These are phyloP conservation scores for Incumbomyces delicatus DNA, from an alignment of 2,329 filamentous ascomycete genomes.

Conservation along the genomic window DNA sequence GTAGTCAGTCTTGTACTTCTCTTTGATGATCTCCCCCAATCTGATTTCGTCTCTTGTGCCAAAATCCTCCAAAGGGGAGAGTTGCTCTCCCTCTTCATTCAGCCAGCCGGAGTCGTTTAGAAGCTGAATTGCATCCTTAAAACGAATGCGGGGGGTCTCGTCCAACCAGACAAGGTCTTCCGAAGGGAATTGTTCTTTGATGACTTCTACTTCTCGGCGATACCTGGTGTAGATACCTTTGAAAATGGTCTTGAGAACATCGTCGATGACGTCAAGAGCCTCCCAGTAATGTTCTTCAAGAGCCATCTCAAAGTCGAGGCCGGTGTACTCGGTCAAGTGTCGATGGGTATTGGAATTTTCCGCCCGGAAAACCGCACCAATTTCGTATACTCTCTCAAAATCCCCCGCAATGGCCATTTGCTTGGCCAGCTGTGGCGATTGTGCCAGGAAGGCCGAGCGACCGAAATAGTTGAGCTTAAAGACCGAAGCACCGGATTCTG, in stretches of 20 bases:
- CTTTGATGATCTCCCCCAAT: conserved; percentile 71
- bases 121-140: conserved; percentile 69
- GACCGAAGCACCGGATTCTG: conserved; percentile 82
- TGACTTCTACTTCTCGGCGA: conserved; percentile 62
- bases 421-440: conserved; percentile 85
- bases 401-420: conserved; percentile 88
- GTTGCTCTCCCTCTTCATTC: conserved; percentile 63
- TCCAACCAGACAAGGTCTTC: conserved; percentile 81
- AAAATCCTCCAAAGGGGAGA: conserved; percentile 68
- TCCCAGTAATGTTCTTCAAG: conserved; percentile 86
- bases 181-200: conserved; percentile 78
- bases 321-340: conserved; percentile 89
- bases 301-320: conserved; percentile 85
- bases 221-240: conserved; percentile 59
- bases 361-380: conserved; percentile 81
- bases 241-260: conserved; percentile 71
- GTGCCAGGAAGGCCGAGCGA: conserved; percentile 74
- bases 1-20: conserved; percentile 82
- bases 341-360: conserved; percentile 94
- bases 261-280: conserved; percentile 67
- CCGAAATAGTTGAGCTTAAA: conserved; percentile 91
- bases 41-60: conserved; percentile 79
- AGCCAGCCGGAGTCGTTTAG: conserved; percentile 67
- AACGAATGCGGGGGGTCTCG: conserved; percentile 70
- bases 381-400: conserved; percentile 80